Conservation (phyloP, 129 eudicot species). For the Deinandra increscens region DNA sequence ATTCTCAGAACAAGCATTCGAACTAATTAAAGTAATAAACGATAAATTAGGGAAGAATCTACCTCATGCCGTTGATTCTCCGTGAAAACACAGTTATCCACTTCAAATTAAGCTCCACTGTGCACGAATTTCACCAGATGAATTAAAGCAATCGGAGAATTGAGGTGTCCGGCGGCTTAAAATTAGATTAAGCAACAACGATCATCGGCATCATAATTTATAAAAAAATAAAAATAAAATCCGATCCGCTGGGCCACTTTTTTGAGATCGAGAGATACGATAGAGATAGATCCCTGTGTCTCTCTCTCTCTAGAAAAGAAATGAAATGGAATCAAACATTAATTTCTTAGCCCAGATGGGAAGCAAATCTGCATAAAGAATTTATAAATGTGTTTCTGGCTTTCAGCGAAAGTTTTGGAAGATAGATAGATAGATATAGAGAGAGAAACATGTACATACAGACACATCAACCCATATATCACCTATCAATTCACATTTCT, state of each 20-base stretch:
- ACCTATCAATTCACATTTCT: conserved; percentile 36
- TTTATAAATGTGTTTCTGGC: conserved; percentile 34
- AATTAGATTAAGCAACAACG: background rate
- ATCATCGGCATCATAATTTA: background rate
- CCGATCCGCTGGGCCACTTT: conserved; percentile 47
- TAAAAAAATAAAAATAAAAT: background rate
- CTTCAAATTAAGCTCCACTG: conserved; percentile 19
- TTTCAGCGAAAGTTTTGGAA: conserved; percentile 31
- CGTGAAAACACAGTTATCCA: conserved; percentile 8
- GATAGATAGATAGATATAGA: conserved; percentile 15
- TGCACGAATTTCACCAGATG: conserved; percentile 9
- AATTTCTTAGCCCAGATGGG: conserved; percentile 42
- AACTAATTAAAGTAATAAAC: background rate
- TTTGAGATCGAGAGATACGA: conserved; percentile 43
- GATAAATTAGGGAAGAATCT: conserved; percentile 6
- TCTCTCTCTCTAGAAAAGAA: conserved; percentile 20
- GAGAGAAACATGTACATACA: conserved; percentile 21
- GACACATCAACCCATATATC: conserved; percentile 18
- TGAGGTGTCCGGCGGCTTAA: conserved; percentile 12
- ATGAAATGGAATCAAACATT: too few species aligned
- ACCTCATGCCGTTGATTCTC: conserved; percentile 32
- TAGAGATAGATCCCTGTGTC: conserved; percentile 11
- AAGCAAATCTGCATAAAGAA: conserved; percentile 28
- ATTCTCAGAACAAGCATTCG: conserved; percentile 4
- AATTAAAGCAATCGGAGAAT: conserved; percentile 25